Base-by-base conservation (phyloP, 2,329 filamentous ascomycete genomes). In the Penicillium sp. region DNA sequence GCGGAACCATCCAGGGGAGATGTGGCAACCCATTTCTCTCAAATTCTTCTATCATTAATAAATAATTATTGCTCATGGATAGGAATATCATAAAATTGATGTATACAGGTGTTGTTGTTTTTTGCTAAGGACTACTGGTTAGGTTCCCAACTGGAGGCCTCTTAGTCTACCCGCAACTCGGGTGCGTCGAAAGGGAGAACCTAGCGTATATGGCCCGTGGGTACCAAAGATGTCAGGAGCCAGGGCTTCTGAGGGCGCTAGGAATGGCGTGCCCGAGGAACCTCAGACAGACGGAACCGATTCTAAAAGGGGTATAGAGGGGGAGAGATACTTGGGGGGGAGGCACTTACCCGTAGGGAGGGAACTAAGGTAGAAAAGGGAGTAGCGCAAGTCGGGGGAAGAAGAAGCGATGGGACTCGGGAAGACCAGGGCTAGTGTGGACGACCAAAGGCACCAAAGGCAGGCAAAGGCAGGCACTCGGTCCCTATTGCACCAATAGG, bases 371-470 rank as follows among this genome's bases (percentile, higher is more conserved):
- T 59, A 64, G 61, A 71, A 72, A 60, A 48, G 57, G 69, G 66
- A 55, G 65, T 75, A 75, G 73, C 63, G 73, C 64, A 73, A 42
- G 68, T 68, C 66, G 72, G 72, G 70, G 69, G 65, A 67, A 68
- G 59, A 58, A 63, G 60, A 68, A 68, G 64, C 60, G 63, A 68
- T 70, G 67, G 67, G 23, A 58, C 61, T 66, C 64, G 64, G 64
- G 64, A 64, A 61, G 63, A 66, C 64, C 62, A 66, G 64, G 63
- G 61, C 64, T 66, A 64, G 58, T 53, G 60, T 67, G 66, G 66
- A 64, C 61, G 45, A 29, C 7, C 12, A 23, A 47, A 29, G 21
- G 42, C 23, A 15, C 25, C 25, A 7, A 27, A 27, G 2, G 3
- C 21, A 23, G 27, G 27, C 10, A 23, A 44, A 31, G n/a, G 42